These are phyloP conservation scores for Scedosporium minutisporum DNA, from an alignment of 2,329 filamentous ascomycete species.

Conservation along the genomic window DNA sequence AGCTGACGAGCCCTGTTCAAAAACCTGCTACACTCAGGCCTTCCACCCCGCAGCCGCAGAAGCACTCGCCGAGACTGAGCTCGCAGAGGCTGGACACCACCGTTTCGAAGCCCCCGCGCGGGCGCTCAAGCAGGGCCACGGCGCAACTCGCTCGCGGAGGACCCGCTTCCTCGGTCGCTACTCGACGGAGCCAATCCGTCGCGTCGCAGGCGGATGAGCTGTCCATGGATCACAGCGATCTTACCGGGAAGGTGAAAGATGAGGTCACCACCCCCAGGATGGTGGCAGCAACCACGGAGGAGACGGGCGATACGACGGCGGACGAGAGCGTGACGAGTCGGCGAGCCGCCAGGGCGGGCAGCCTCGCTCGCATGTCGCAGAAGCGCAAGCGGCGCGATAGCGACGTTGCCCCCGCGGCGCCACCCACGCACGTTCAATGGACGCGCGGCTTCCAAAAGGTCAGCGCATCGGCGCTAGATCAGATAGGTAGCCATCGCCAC, in stretches of 20 bases:
- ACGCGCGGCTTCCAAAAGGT: constrained; percentile 68
- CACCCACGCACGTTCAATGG: constrained; percentile 61
- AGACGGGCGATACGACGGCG: constrained; percentile 44
- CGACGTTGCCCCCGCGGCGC: constrained; percentile 33
- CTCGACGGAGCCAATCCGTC: constrained; percentile 35
- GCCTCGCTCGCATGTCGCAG: constrained; percentile 26
- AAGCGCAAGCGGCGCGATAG: constrained; percentile 52
- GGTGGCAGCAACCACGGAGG: constrained; percentile 30
- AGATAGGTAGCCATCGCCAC: constrained; percentile 66
- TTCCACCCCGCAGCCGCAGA: constrained; percentile 21
- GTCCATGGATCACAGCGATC: constrained; percentile 30
- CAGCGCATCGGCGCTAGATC: constrained; percentile 62
- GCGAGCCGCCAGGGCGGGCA: constrained; percentile 25
- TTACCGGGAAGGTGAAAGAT: constrained; percentile 42
- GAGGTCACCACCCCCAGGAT: constrained; percentile 45
- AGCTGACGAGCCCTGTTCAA: constrained; percentile 42
- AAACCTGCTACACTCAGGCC: constrained; percentile 26
- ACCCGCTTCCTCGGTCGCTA: constrained; percentile 11
- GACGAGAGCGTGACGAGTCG: constrained; percentile 40
- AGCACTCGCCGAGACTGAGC: constrained; percentile 2
- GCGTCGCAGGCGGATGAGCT: constrained; percentile 38
- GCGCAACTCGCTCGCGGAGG: constrained; percentile 5
- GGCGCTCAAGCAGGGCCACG: background rate
- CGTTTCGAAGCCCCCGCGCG: background rate
- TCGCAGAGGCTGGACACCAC: constrained; percentile 9